Conservation (phyloP, 495 filamentous ascomycete genomes). For the Penicillium manginii region DNA sequence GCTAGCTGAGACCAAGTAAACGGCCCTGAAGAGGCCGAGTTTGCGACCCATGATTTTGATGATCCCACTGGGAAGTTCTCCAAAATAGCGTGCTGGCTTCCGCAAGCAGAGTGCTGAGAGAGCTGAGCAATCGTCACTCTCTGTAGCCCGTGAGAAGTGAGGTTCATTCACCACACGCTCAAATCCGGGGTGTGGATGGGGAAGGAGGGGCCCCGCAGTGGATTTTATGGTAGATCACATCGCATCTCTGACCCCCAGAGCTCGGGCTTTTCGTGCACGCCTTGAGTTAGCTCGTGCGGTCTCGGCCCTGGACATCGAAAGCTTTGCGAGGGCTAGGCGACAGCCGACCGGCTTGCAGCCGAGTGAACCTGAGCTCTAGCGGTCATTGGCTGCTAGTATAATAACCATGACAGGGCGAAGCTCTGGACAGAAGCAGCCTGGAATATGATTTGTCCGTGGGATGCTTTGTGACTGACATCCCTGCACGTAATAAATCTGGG, state of each 20-base stretch:
- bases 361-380: neutral
- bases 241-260: neutral
- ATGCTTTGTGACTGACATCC: neutral
- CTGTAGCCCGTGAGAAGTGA: neutral
- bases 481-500: neutral
- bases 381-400: slow-evolving; percentile 6
- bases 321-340: slow-evolving; percentile 11
- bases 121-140: neutral
- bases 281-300: neutral
- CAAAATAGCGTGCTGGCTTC: no score
- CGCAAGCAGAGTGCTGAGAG: no score
- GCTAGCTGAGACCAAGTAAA: slow-evolving; percentile 41
- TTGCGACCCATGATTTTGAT: slow-evolving; percentile 31
- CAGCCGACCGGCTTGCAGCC: slow-evolving; percentile 24
- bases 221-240: slow-evolving; percentile 5
- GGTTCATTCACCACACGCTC: neutral
- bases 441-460: slow-evolving; percentile 6
- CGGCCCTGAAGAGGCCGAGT: slow-evolving; percentile 37
- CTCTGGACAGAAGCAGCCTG: slow-evolving; percentile 4
- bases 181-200: neutral
- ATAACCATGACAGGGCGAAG: slow-evolving; percentile 7
- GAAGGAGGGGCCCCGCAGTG: neutral
- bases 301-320: neutral
- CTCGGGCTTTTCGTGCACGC: neutral
- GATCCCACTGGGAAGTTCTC: neutral